Evolutionary conservation across 2,329 filamentous ascomycete genomes (phyloP), one percentile per base, ranked within the genome.

Genomic region (Fusarium abutilonis): DNA sequence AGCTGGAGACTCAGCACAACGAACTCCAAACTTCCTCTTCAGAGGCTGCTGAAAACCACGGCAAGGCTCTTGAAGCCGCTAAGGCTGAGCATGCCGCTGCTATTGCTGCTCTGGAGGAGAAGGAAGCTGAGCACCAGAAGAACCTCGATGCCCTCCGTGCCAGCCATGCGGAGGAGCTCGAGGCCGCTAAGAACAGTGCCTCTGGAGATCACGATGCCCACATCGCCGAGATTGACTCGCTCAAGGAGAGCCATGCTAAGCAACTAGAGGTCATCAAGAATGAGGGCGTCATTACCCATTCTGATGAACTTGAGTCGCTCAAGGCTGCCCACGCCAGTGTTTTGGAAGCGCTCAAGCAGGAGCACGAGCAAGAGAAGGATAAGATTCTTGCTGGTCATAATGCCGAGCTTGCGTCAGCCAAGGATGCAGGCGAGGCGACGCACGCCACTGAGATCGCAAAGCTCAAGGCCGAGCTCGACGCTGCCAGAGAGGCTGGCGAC

Each of bases 91-190:
- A 82, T 38, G 76, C 76, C 5, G 74, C 76, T 47, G 78, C 78
- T 13, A 71, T 81, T 26, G 76, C 78, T 15, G 78, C 82, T 9
- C 72, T 87, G 35, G 78, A 84, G 49, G 75, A 78, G 28, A 83
- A 82, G 67, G 80, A 84, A 58, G 77, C 76, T 15, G 80, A 83
- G 51, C 81, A 87, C 63, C 79, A 86, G 62, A 78, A 81, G 69
- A 79, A 79, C 38, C 73, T 89, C 2, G 82, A 86, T 36, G 81
- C 82, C 2, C 74, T 89, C 42, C 82, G 79, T 56, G 80, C 82
- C 9, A 83, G 79, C 63, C 83, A 88, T 66, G 83, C 83, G 6
- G 83, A 86, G 75, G 84, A 85, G 68, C 70, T 89, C 9, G 83
- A 87, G 72, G 74, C 74, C 31, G 83, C 83, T 47, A 85, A 86